Evolutionary conservation across 2,329 filamentous ascomycete genomes (phyloP), one percentile per base, ranked within the genome.

Genomic region (Verticillium alfalfae): DNA sequence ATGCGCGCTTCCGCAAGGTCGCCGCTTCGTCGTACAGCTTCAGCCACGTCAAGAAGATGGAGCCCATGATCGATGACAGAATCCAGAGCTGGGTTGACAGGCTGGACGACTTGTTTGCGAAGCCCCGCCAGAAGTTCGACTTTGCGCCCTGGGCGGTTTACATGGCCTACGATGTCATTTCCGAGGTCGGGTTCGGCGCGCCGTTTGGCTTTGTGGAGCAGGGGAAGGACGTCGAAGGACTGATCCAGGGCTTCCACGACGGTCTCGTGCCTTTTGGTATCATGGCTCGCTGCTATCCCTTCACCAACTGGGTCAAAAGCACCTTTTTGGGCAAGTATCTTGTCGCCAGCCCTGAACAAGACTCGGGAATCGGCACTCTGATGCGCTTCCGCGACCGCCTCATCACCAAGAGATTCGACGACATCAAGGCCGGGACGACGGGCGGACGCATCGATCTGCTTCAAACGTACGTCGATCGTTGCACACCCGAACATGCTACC

Each of bases 361-460:
- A 83, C 45, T 79, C 76, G 13, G 84, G 83, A 0, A 83, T 86
- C 38, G 83, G 83, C 1, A 79, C 77, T 1, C 67, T 86, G 61
- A 86, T 86, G 82, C 75, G 81, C 9, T 86, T 85, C 69, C 80
- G 83, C 4, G 84, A 87, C 65, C 75, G 76, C 34, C 74, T 86
- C 2, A 78, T 86, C 61, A 67, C 71, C 26, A 71, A 84, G 64
- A 76, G 84, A 0, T 70, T 79, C 31, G 69, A 75, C 34, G 80
- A 84, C 59, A 75, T 84, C 22, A 73, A 79, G 58, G 68, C 72
- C 5, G 81, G 79, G 1, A 81, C 78, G 10, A 72, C 75, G 0
- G 67, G 71, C 6, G 76, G 75, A 1, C 76, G 80, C 5, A 72
- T 80, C 26, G 84, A 87, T 66, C 72, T 86, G 0, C 73, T 87